These are phyloP conservation scores for Pseudocercospora cruenta DNA, from an alignment of 2,329 filamentous ascomycete species.

Conservation along the genomic window DNA sequence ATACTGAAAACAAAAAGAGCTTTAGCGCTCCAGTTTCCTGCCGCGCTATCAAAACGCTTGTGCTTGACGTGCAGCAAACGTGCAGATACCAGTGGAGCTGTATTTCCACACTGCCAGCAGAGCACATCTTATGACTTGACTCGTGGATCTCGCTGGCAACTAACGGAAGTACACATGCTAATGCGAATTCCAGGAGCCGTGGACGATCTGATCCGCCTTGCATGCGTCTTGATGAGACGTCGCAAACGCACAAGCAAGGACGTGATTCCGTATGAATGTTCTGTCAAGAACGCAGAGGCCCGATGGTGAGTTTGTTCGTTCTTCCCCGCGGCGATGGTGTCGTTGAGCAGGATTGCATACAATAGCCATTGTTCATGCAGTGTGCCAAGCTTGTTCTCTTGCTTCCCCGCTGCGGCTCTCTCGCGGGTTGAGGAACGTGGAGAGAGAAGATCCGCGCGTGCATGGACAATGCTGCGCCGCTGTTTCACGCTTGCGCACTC, in stretches of 20 bases:
- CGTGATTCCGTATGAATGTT: conserved; percentile 57
- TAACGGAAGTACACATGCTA: conserved; percentile 14
- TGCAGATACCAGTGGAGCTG: conserved; percentile 2
- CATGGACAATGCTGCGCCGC: neutral
- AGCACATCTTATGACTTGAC: neutral
- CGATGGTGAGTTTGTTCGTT: conserved; percentile 57
- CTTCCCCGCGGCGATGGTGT: neutral
- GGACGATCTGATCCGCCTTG: conserved; percentile 65
- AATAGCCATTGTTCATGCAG: neutral
- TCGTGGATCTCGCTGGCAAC: conserved; percentile 2
- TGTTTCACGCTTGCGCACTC: conserved; percentile 3
- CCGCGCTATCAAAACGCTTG: conserved; percentile 8
- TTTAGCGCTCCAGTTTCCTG: conserved; percentile 10
- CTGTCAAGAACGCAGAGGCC: conserved; percentile 63
- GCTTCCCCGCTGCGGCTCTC: conserved; percentile 3
- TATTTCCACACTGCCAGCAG: neutral
- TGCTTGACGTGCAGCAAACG: conserved; percentile 14
- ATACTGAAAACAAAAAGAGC: neutral
- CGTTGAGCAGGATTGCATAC: conserved; percentile 8
- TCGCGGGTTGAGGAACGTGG: conserved; percentile 2
- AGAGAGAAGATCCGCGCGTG: conserved; percentile 6
- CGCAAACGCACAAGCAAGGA: conserved; percentile 44
- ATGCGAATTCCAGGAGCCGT: conserved; percentile 60
- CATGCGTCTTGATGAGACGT: conserved; percentile 66
- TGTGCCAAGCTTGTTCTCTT: conserved; percentile 4